Evolutionary conservation across 495 filamentous ascomycete species (phyloP).

Genomic region (Penicillium coprophilum): DNA sequence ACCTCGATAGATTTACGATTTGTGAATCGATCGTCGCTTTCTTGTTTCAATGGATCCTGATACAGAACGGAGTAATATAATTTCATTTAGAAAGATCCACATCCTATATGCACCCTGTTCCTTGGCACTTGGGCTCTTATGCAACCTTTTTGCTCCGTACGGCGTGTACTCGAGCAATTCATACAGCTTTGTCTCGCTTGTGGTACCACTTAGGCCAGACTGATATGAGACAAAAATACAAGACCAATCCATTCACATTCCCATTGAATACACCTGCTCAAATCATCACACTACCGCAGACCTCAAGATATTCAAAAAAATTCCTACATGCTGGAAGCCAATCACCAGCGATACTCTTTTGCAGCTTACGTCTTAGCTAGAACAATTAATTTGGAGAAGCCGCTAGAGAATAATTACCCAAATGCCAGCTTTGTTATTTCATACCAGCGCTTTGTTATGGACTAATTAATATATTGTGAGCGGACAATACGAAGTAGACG

Average conservation of each 20-base stretch:
- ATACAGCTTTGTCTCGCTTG: no score
- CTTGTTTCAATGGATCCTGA: background rate
- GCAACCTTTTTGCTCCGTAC: no score
- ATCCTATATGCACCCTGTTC: background rate
- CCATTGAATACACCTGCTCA: background rate
- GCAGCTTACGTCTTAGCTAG: background rate
- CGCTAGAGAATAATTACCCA: background rate
- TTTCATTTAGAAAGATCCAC: background rate
- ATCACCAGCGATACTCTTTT: background rate
- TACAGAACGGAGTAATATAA: no score
- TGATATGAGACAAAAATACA: background rate
- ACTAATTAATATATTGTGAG: background rate
- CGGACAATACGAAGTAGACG: background rate
- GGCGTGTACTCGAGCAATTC: no score
- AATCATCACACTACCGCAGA: background rate
- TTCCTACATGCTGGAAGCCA: no score
- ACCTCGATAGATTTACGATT: background rate
- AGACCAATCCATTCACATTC: background rate
- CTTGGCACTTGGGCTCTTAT: background rate
- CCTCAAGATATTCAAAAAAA: no score
- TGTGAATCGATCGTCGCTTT: conserved; percentile 1
- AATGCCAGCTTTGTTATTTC: background rate
- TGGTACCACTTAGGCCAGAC: no score
- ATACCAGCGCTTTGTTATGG: background rate
- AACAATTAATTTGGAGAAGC: background rate